Evolutionary conservation across 2,329 filamentous ascomycete genomes (phyloP).

Genomic region (Colletotrichum shisoi): DNA sequence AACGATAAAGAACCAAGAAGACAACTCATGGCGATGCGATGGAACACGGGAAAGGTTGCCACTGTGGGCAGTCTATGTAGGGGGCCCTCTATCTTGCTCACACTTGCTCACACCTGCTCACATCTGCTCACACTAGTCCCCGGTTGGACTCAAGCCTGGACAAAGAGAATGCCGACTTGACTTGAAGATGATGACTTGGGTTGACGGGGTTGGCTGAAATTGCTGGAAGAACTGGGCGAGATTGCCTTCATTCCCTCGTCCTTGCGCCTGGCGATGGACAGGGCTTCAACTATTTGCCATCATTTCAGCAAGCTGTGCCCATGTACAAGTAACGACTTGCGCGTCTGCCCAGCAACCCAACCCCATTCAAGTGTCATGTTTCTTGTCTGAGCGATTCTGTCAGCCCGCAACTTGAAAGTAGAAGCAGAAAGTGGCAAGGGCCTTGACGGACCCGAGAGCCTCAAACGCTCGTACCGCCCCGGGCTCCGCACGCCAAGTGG

Average conservation of each 20-base stretch:
- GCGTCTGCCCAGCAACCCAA: background rate
- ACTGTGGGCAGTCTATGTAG: background rate
- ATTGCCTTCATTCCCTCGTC: no score
- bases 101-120: conserved; percentile 35
- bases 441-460: conserved; percentile 24
- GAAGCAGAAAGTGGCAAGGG: background rate
- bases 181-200: background rate
- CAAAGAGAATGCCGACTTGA: background rate
- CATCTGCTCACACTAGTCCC: conserved; percentile 29
- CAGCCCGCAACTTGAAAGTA: background rate
- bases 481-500: background rate
- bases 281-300: background rate
- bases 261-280: background rate
- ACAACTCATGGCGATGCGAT: background rate
- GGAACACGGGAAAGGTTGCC: background rate
- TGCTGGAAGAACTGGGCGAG: no score
- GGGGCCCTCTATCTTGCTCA: conserved; percentile 30
- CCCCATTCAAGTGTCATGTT: background rate
- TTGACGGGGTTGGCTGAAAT: background rate
- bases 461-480: conserved; percentile 17
- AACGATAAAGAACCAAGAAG: background rate
- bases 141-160: background rate
- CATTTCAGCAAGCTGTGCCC: background rate
- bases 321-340: background rate
- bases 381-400: background rate